Base-by-base conservation (phyloP, 2,329 filamentous ascomycete species). In the Ophiocordyceps polyrhachis-furcata region DNA sequence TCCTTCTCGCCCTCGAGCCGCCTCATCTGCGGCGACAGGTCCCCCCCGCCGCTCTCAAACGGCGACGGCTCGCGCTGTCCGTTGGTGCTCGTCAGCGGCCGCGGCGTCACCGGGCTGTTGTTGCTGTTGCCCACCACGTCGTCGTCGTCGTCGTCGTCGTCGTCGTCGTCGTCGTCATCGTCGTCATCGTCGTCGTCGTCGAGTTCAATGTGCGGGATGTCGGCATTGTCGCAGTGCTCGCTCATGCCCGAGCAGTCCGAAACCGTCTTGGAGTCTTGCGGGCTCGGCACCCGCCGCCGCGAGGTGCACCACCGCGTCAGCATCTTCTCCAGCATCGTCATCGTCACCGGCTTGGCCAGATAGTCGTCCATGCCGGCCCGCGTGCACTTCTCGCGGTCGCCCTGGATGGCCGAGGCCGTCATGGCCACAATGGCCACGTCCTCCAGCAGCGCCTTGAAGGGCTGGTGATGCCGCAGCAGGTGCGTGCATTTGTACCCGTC, bases 331-430 rank as follows among this genome's bases (percentile, higher is more conserved):
- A 37, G 5, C 32, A 37, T 37, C 14, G 32, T n/a, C 32, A 37
- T 37, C 32, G 32, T 37, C 32, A 96, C 89, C 1, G 89, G 89
- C 59, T 96, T 96, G n/a, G 89, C 67, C 11, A 84, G 64, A 53
- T 83, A 81, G 54, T 95, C 89, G 61, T 95, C 94, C 89, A 96
- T 96, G 40, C 89, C 89, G 1, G 86, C 85, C 43, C 86, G 84
- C n/a, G 95, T 67, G 53, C 89, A 95, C 63, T 93, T 95, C 59
- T 96, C 89, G 42, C 88, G 73, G 58, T 96, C 89, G 17, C 89
- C 89, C 58, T 91, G 83, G 49, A 96, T 96, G 3, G 89, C 89
- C 23, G 81, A 88, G 1, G 89, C 89, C 1, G 89, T 96, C 89
- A 96, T 95, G 45, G 89, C 89, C 53, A 96, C 94, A 43, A 96